Evolutionary conservation across 2,329 filamentous ascomycete species (phyloP), one percentile per base, ranked within the genome.

Genomic region (Macrophomina phaseolina): DNA sequence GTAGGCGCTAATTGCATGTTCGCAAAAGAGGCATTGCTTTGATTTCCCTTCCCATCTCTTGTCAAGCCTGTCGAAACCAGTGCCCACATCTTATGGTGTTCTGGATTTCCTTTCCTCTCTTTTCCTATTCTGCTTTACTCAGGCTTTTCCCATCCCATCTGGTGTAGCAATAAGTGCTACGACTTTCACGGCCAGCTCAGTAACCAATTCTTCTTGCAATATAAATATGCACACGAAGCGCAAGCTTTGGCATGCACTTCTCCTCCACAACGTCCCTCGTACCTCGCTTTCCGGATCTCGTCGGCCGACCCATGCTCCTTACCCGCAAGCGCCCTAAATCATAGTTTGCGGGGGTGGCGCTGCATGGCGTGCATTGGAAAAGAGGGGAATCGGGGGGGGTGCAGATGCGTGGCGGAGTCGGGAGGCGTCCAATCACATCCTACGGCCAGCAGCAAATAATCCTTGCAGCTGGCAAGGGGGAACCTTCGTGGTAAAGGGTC

Each of bases 311-410:
- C 18, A 18, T 38, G 30, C 16, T 36, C 5, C 36, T 38, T 23
- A 45, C 23, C 14, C 14, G 40, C 11, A 30, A n/a, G 9, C 14
- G 36, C 23, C 23, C 23, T 28, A 32, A 16, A 30, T 32, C 23
- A 23, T 23, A 23, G 3, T 46, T 60, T 62, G 58, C 58, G 56
- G 58, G 58, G 58, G 58, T 62, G 58, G 58, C 42, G 45, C 18
- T 62, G 30, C 32, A 36, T 16, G 58, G 58, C 45, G 18, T 62
- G 58, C 58, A 62, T 45, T 30, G 52, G 30, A 53, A 16, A 42
- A 46, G 42, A 30, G n/a, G 36, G 58, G n/a, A 49, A 23, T 42
- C 42, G 9, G 11, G 18, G 18, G 18, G 11, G 30, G 16, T 48
- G 23, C 42, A 16, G 5, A 38, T 5, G 16, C 52, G 28, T 18